phyloP scores from a whole-genome alignment of 257 asterid genomes.

The Cinchona pubescens region DNA sequence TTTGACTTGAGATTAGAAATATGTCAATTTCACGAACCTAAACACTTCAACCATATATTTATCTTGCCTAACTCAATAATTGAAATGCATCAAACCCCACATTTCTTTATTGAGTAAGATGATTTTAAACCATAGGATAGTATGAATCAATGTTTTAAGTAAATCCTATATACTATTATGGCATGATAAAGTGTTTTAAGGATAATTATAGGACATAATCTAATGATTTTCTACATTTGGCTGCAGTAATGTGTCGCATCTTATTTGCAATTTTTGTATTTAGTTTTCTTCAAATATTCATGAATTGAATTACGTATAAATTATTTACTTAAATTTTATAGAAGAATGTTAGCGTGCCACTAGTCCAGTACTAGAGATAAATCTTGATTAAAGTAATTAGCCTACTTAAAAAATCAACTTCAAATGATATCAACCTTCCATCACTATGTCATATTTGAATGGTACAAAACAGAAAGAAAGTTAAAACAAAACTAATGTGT shows the following conservation, averaged over 20 bases:
- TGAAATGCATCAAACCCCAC: neutral
- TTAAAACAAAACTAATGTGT: neutral
- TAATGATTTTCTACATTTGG: neutral
- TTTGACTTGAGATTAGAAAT: neutral
- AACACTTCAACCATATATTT: neutral
- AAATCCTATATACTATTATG: neutral
- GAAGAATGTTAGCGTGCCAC: neutral
- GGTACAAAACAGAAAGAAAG: neutral
- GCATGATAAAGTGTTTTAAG: neutral
- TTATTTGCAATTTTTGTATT: neutral
- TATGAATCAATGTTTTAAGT: neutral
- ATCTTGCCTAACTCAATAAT: neutral
- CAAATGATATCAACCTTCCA: neutral
- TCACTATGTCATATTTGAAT: neutral
- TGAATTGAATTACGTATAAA: neutral
- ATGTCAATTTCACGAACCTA: constrained; percentile 4
- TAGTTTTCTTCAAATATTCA: too few species aligned
- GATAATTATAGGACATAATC: neutral
- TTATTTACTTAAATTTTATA: neutral
- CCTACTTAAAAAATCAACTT: neutral
- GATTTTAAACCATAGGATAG: neutral
- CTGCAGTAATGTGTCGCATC: neutral
- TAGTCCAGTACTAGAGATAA: too few species aligned
- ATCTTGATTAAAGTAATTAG: too few species aligned
- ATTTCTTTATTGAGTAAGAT: neutral